Base-by-base conservation (phyloP, 2,329 filamentous ascomycete genomes). In the Colletotrichum sp. region DNA sequence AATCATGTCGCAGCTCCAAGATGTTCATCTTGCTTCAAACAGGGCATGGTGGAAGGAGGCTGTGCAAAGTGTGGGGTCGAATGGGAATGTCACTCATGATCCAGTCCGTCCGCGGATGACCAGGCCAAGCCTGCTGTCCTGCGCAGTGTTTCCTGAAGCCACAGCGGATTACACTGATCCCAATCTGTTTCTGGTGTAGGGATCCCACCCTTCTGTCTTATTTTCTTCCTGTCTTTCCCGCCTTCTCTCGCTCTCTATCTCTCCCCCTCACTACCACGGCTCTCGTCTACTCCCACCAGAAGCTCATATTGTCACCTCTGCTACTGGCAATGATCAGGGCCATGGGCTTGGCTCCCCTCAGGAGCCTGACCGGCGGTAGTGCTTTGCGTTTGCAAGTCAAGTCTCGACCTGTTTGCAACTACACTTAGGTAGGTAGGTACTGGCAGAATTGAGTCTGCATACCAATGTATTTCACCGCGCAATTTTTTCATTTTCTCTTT, bases 31-130 rank as follows among this genome's bases (percentile, higher is more conserved):
- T 76, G 75, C 66, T 76, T 75, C 75, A 67, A 75, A 76, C 71
- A 39, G 44, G 75, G 71, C 75, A 75, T 75, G 75, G 71, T 67
- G 49, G 44, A 76, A 76, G 75, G 75, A 75, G 75, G 75, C 75
- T 76, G 75, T 76, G 75, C 72, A 75, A 75, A 70, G 75, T 76
- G 75, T 76, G 75, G 75, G 72, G 75, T 76, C 75, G 57, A 75
- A 75, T 76, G 65, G 49, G 59, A 73, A 62, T 76, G 66, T 71
- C 75, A 74, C 66, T 75, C 65, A 63, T 75, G 65, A 73, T 70
- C 65, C 59, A 66, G 52, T 75, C 70, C 65, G 66, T 67, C 59
- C 71, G n/a, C 30, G 49, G 65, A 62, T 66, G 49, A 62, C 44
- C 65, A 55, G 59, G 74, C 74, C 74, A 76, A 76, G 71, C 69